Conservation (phyloP, 371 early-diverging fungal genomes). For the Synchytrium microbalum region DNA sequence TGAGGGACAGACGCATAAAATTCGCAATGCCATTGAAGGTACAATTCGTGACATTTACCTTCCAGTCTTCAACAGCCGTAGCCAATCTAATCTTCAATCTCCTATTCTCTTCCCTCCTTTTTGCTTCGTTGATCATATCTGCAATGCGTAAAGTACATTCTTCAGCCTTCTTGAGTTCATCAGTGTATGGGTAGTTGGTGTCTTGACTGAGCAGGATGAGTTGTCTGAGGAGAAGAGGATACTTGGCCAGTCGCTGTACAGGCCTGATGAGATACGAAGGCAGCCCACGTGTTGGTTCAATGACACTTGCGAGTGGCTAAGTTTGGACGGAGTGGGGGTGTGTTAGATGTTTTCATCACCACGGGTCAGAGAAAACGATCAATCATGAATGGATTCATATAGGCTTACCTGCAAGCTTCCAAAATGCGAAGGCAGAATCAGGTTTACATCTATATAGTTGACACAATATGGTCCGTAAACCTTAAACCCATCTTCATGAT, state of each 20-base stretch:
- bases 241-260: slow-evolving; percentile 94
- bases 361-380: too few relatives aligned
- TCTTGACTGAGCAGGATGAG: slow-evolving; percentile 68
- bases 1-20: too few relatives aligned
- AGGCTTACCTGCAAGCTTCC: slow-evolving; percentile 26
- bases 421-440: neutral
- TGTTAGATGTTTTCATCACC: too few relatives aligned
- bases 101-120: slow-evolving; percentile 79
- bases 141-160: slow-evolving; percentile 79
- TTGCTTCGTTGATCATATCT: slow-evolving; percentile 85
- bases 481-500: slow-evolving; percentile 36
- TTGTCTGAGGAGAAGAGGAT: slow-evolving; percentile 77
- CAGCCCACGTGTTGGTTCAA: slow-evolving; percentile 80
- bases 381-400: too few relatives aligned
- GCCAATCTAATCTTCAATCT: slow-evolving; percentile 67
- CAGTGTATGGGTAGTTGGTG: slow-evolving; percentile 49
- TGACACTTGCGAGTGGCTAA: slow-evolving; percentile 51
- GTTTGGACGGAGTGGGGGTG: too few relatives aligned
- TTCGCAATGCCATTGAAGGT: neutral
- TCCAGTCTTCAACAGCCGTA: slow-evolving; percentile 76
- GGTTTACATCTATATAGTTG: neutral
- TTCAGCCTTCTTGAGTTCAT: slow-evolving; percentile 71
- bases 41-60: slow-evolving; percentile 24
- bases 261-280: slow-evolving; percentile 93
- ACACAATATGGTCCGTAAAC: neutral